Percentiles rank a stretch among this genome's conserved stretches.
Evolutionary conservation across 1,139 yeast species (phyloP).

Genomic region (Ogataea hybrid): DNA sequence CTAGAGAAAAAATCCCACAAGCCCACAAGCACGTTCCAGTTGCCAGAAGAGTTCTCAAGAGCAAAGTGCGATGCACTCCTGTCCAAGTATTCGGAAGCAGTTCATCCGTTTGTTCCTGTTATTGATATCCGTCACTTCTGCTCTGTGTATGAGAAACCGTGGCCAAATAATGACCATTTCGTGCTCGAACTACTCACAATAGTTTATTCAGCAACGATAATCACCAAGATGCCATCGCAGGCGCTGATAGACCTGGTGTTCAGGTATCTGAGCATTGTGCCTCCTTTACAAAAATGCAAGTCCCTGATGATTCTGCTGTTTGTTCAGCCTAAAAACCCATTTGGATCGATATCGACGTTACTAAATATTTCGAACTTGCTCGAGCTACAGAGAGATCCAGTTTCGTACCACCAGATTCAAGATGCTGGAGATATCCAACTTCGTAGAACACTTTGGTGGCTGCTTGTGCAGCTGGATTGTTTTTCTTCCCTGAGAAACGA

Average conservation of each 20-base stretch:
- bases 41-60: not conserved
- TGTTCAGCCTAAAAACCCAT: slow-evolving; percentile 4
- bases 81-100: not conserved
- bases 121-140: not conserved
- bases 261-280: not conserved
- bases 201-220: not conserved
- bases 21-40: not conserved
- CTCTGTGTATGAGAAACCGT: not conserved
- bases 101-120: slow-evolving; percentile 6
- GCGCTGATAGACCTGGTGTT: not conserved
- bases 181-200: slow-evolving; percentile 2
- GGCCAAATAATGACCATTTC: not conserved
- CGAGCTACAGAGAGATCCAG: slow-evolving; percentile 3
- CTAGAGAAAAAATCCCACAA: not conserved
- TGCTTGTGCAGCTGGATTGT: slow-evolving; percentile 4
- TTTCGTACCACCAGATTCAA: not conserved
- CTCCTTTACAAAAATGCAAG: not conserved
- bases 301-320: not conserved
- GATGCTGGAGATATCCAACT: not conserved
- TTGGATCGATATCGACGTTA: slow-evolving; percentile 1
- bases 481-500: not conserved
- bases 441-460: slow-evolving; percentile 5
- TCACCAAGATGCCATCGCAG: slow-evolving; percentile 3
- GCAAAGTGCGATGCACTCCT: not conserved
- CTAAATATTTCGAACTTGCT: not conserved